phyloP scores from a whole-genome alignment of 2,329 filamentous ascomycete species.

The Cytospora paraplurivora region DNA sequence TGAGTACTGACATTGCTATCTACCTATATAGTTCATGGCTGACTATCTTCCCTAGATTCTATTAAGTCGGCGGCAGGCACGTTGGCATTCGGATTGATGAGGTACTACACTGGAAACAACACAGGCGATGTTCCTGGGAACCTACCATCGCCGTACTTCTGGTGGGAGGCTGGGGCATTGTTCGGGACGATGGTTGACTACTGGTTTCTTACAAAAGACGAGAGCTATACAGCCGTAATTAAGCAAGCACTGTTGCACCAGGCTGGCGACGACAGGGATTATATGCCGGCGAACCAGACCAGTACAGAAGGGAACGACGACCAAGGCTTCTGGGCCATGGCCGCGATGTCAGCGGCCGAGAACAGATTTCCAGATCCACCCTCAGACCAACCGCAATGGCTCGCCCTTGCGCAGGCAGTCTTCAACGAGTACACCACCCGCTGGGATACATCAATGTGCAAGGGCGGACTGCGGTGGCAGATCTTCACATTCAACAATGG shows the following conservation, averaged over 20 bases:
- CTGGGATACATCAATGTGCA: conserved; percentile 69
- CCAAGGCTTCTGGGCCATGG: conserved; percentile 84
- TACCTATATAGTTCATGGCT: conserved; percentile 32
- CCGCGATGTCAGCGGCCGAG: conserved; percentile 77
- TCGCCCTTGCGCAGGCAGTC: conserved; percentile 75
- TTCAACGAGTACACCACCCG: conserved; percentile 76
- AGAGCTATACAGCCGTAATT: conserved; percentile 62
- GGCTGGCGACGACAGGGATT: conserved; percentile 59
- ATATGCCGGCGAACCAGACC: conserved; percentile 69
- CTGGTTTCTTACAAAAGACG: conserved; percentile 69
- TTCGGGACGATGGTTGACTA: conserved; percentile 73
- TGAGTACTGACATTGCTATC: conserved; percentile 22
- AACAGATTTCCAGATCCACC: conserved; percentile 72
- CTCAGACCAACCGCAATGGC: conserved; percentile 67
- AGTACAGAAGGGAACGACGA: conserved; percentile 69
- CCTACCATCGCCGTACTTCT: conserved; percentile 43
- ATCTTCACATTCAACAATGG: conserved; percentile 78
- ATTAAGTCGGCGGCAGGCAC: conserved; percentile 52
- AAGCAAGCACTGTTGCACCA: conserved; percentile 63
- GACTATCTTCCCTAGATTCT: conserved; percentile 47
- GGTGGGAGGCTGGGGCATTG: conserved; percentile 74
- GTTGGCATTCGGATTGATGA: conserved; percentile 50
- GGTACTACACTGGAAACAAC: conserved; percentile 59
- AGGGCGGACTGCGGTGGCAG: conserved; percentile 82
- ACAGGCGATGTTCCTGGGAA: conserved; percentile 61